phyloP scores from a whole-genome alignment of 2,329 filamentous ascomycete species.

The Pseudopithomyces maydicus region DNA sequence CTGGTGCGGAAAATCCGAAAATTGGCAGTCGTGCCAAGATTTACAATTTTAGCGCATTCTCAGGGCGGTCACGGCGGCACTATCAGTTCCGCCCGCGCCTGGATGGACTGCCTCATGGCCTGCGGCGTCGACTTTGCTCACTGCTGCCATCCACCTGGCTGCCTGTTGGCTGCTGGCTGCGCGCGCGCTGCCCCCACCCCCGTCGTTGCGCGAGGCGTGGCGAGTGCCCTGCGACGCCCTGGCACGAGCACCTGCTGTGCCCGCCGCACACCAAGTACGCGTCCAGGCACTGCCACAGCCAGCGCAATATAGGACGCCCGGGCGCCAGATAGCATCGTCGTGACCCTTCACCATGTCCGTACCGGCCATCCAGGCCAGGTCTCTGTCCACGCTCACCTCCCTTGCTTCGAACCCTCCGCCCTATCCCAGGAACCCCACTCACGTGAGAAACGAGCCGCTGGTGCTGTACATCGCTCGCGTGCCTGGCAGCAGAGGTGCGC shows the following conservation, averaged over 20 bases:
- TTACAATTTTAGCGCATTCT: slow-evolving; percentile 4
- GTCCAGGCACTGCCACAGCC: slow-evolving; percentile 36
- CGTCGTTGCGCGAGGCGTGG: slow-evolving; percentile 20
- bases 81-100: background rate
- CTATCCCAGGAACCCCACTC: slow-evolving; percentile 78
- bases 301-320: slow-evolving; percentile 2
- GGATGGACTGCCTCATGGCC: too few species aligned
- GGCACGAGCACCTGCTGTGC: slow-evolving; percentile 20
- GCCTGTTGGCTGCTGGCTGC: background rate
- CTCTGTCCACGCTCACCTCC: slow-evolving; percentile 76
- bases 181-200: too few species aligned
- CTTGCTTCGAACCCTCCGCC: slow-evolving; percentile 86
- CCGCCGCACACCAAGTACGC: slow-evolving; percentile 21
- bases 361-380: slow-evolving; percentile 73
- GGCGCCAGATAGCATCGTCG: slow-evolving; percentile 5
- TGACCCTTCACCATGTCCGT: slow-evolving; percentile 31
- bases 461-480: slow-evolving; percentile 92
- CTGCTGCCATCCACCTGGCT: background rate
- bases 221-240: slow-evolving; percentile 17
- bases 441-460: slow-evolving; percentile 70
- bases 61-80: slow-evolving; percentile 11
- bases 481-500: slow-evolving; percentile 82
- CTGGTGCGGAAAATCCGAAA: slow-evolving; percentile 25
- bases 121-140: too few species aligned
- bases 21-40: slow-evolving; percentile 17